phyloP scores from a whole-genome alignment of 1,284 basidiomycete genomes.

The Cryptococcus amylolentus region DNA sequence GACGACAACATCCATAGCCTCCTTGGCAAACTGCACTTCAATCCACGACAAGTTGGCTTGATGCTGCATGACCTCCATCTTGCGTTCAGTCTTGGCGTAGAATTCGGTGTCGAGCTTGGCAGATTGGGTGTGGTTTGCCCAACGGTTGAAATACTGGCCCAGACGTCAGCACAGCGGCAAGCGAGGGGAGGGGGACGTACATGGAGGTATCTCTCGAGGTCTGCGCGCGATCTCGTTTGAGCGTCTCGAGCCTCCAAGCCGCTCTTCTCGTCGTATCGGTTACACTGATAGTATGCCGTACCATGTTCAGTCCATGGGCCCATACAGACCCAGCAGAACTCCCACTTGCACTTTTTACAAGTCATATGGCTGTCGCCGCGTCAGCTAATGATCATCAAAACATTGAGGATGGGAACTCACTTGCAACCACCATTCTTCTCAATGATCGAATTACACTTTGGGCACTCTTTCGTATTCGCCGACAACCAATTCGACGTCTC shows the following conservation, averaged over 20 bases:
- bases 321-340: conserved; percentile 64
- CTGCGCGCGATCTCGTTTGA: conserved; percentile 81
- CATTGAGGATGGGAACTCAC: conserved; percentile 55
- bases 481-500: conserved; percentile 99
- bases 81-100: conserved; percentile 94
- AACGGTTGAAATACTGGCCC: conserved; percentile 88
- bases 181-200: conserved; percentile 54
- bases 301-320: conserved; percentile 98
- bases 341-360: conserved; percentile 97
- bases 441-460: conserved; percentile 91
- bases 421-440: conserved; percentile 99
- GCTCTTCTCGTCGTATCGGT: conserved; percentile 91
- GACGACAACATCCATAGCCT: conserved; percentile 86
- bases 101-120: conserved; percentile 91
- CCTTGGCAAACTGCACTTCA: conserved; percentile 97
- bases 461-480: conserved; percentile 98
- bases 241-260: conserved; percentile 84
- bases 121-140: conserved; percentile 97
- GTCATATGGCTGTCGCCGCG: conserved; percentile 79
- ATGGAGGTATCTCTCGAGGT: conserved; percentile 92
- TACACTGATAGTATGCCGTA: conserved; percentile 96
- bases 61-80: conserved; percentile 99
- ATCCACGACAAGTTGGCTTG: conserved; percentile 92
- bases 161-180: neutral
- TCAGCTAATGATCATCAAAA: neutral